Conservation (phyloP, 495 filamentous ascomycete genomes). For the Penicillium atrosanguineum region DNA sequence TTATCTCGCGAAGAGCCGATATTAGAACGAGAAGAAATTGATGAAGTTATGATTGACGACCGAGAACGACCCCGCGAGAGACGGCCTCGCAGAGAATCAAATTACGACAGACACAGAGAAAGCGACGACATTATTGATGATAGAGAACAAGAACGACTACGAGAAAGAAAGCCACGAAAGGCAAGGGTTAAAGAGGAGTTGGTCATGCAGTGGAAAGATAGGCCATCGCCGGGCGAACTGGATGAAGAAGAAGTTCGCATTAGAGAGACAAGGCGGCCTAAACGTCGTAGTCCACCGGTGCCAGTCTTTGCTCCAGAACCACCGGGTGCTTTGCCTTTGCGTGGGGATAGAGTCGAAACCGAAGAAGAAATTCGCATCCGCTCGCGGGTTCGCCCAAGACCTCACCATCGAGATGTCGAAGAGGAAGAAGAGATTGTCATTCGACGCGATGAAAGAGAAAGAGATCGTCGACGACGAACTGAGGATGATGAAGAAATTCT, state of each 20-base stretch:
- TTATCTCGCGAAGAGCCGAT: neutral
- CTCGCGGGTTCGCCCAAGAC: neutral
- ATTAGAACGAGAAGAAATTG: neutral
- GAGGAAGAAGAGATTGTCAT: conserved; percentile 15
- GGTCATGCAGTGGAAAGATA: conserved; percentile 18
- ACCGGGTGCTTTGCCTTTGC: conserved; percentile 7
- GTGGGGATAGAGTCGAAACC: conserved; percentile 1
- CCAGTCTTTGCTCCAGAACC: conserved; percentile 7
- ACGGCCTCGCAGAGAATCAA: neutral
- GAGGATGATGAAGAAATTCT: neutral
- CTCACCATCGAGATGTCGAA: neutral
- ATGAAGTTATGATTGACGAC: conserved; percentile 7
- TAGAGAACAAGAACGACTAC: conserved; percentile 5
- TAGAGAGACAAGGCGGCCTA: conserved; percentile 5
- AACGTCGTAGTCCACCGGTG: conserved; percentile 5
- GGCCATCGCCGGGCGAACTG: conserved; percentile 11
- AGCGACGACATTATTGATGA: conserved; percentile 3
- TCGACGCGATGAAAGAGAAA: conserved; percentile 14
- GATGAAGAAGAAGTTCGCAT: conserved; percentile 13
- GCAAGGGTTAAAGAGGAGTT: conserved; percentile 10
- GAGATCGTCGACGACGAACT: conserved; percentile 9
- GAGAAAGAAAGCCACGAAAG: neutral
- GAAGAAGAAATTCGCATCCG: conserved; percentile 16
- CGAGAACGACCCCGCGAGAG: conserved; percentile 3
- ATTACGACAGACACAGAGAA: neutral